phyloP scores from a whole-genome alignment of 257 asterid genomes.

The Nicotiana undulata region DNA sequence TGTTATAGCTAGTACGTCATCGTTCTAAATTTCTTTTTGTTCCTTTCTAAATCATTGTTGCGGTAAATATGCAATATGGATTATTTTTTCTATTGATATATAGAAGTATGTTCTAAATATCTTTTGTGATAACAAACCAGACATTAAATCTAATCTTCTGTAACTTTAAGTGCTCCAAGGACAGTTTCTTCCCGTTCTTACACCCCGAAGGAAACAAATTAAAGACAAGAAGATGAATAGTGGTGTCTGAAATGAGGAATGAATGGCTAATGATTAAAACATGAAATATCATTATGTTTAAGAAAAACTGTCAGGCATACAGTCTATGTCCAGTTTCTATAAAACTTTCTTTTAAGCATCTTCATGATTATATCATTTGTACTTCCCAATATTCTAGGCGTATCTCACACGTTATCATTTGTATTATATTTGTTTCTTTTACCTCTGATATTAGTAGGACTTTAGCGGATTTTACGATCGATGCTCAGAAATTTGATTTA shows the following conservation, averaged over 20 bases:
- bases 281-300: no score
- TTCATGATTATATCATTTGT: background rate
- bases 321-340: background rate
- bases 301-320: background rate
- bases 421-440: background rate
- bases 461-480: slow-evolving; percentile 7
- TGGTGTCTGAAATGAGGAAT: background rate
- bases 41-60: no score
- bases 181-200: no score
- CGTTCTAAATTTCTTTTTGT: no score
- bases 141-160: no score
- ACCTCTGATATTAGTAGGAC: background rate
- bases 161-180: background rate
- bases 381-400: slow-evolving; percentile 5
- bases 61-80: no score
- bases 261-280: background rate
- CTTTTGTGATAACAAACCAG: no score
- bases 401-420: slow-evolving; percentile 8
- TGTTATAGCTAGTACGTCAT: no score
- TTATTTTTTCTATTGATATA: no score
- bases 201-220: no score
- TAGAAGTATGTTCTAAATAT: no score
- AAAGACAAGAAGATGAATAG: no score
- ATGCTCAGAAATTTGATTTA: background rate
- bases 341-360: background rate